Base-by-base conservation (phyloP, 73 alveolate genomes). In the Paramecium bursaria region DNA sequence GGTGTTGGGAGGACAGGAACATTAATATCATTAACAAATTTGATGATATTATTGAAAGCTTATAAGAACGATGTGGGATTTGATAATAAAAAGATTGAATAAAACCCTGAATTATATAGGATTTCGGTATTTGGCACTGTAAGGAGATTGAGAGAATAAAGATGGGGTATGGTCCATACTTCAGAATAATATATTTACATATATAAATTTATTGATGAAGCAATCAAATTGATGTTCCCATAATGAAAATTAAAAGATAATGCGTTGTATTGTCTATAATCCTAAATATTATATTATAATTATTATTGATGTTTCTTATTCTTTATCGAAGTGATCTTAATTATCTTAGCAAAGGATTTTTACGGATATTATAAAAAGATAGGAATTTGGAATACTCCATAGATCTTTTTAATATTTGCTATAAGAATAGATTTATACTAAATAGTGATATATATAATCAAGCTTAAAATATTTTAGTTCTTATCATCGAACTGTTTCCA, bases 1-100 rank as follows among this genome's bases (percentile, higher is more conserved):
- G 99, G 99, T 3, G 92, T 96, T 19, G 99, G 99, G 7, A 93
- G 99, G 49, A 95, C 99, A 21, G 99, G 99, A 14, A 95, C 98
- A 73, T 75, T 95, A 50, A 87, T 96, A 44, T 88, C 97, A 4
- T 54, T 93, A 22, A 85, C 50, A 11, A 91, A 93, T 55, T 31
- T 52, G 23, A 61, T 60, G 73, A 50, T 86, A 14, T 13, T 46
- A 44, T 19, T 85, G 0, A 50, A 44, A 33, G 75, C 60, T 4
- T 67, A 67, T 22, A 15, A 67, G 44, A 7, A 17, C 9, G 27
- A 67, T 67, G 60, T 67, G 11, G 60, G 75, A 75, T 15, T 29
- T 75, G 79, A 35, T n/a, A 42, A 9, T 30, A 2, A 44, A 54
- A 74, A 54, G 29, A 44, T 44, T 22, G 46, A 15, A 26, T 54